Evolutionary conservation across 257 asterid genomes (phyloP), one percentile per base, ranked within the genome.

Genomic region (Salvia miltiorrhiza): DNA sequence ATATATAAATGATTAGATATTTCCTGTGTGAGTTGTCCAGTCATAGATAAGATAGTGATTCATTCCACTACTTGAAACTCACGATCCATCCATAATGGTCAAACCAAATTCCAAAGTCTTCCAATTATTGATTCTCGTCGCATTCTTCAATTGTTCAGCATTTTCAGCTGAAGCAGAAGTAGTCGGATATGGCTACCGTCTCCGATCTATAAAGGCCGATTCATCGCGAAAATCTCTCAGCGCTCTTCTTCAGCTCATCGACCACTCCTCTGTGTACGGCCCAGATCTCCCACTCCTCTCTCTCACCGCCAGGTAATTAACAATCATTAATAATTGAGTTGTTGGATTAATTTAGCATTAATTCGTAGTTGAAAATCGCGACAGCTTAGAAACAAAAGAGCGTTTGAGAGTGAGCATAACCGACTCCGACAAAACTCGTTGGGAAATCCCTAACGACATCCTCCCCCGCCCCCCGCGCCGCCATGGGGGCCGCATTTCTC

Each of bases 221-320:
- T 24, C 82, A 9, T 32, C 74, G 35, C 83, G 77, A 10, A 80
- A 60, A 17, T 74, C 86, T 37, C 67, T 92, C 74, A 71, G 74
- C 7, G 93, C 94, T 61, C 23, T 65, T 57, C 88, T 89, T 60
- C 85, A 80, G 72, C 86, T 92, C 70, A 76, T 86, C 78, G 35
- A 75, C 0, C 60, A 4, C 14, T 81, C 95, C 72, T 59, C 92
- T 1, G 82, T 81, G 59, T 85, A 35, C 58, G 87, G 90, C 3
- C 78, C 82, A 1, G 86, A 85, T 45, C 19, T 85, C 63, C 78
- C 76, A 0, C 73, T 54, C 30, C 84, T 85, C 57, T 63, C 88
- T 11, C 83, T 85, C 78, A 73, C 90, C 0, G 90, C 87, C 71
- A 82, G 90, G 90, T n/a, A n/a, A n/a, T n/a, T 85, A 52, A 12